Evolutionary conservation across 805 yeast genomes (phyloP).

Genomic region (Blastobotrys robertii): DNA sequence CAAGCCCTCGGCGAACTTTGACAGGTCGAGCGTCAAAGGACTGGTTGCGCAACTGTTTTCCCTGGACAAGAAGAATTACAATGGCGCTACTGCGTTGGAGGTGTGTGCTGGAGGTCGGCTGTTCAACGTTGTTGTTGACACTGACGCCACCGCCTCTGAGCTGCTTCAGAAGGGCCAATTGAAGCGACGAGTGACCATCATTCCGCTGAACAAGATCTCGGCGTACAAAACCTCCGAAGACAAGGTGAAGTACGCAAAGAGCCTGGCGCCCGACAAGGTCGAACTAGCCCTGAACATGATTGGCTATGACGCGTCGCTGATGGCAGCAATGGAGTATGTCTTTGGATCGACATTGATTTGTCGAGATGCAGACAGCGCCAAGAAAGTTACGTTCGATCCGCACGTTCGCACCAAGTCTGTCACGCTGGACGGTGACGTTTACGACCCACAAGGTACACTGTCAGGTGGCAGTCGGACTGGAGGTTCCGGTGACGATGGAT

Average conservation of each 20-base stretch:
- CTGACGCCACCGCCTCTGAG: slow-evolving; percentile 74
- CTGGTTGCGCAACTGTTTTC: slow-evolving; percentile 78
- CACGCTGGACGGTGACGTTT: slow-evolving; percentile 85
- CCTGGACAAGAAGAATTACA: slow-evolving; percentile 44
- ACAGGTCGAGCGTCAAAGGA: slow-evolving; percentile 64
- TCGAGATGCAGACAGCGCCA: slow-evolving; percentile 79
- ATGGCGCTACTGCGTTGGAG: slow-evolving; percentile 75
- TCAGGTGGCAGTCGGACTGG: slow-evolving; percentile 81
- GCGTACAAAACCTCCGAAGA: slow-evolving; percentile 46
- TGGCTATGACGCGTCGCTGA: slow-evolving; percentile 59
- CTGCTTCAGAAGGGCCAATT: slow-evolving; percentile 70
- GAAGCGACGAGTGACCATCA: slow-evolving; percentile 75
- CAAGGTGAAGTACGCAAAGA: slow-evolving; percentile 55
- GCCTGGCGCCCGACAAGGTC: slow-evolving; percentile 73
- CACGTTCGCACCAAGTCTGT: slow-evolving; percentile 71
- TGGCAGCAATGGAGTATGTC: slow-evolving; percentile 80
- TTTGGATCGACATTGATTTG: slow-evolving; percentile 90
- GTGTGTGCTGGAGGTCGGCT: slow-evolving; percentile 89
- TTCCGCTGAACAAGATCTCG: slow-evolving; percentile 80
- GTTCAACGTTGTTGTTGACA: slow-evolving; percentile 85
- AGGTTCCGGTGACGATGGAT: slow-evolving; percentile 40
- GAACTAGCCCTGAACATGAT: slow-evolving; percentile 81
- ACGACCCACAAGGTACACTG: slow-evolving; percentile 92
- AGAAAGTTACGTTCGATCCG: slow-evolving; percentile 79
- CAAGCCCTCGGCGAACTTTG: slow-evolving; percentile 52